A percentile compares a stretch with the other conserved stretches of the same genome.
Conservation (phyloP, 75 land plant species). For the Ceratopteris richardii region DNA sequence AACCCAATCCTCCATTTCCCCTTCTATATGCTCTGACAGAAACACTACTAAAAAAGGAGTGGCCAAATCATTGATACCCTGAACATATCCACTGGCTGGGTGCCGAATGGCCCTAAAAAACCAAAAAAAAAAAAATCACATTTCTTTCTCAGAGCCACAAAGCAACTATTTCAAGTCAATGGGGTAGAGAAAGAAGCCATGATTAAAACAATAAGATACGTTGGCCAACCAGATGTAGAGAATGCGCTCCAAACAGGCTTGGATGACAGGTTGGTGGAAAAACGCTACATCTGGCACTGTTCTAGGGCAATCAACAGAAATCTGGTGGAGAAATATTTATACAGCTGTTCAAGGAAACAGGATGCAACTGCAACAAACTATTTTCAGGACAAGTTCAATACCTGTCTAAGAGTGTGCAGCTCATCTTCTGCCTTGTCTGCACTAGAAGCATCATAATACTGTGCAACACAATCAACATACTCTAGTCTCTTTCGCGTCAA, state of each 20-base stretch:
- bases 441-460: conserved; percentile 87
- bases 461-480: conserved; percentile 85
- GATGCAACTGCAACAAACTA: no score
- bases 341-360: not conserved
- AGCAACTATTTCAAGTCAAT: no score
- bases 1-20: conserved; percentile 70
- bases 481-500: conserved; percentile 81
- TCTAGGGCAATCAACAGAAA: conserved; percentile 94
- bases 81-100: conserved; percentile 99
- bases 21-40: conserved; percentile 80
- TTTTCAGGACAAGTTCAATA: conserved; percentile 13
- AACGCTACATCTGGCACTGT: conserved; percentile 97
- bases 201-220: not conserved
- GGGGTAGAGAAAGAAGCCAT: not conserved
- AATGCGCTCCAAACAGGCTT: conserved; percentile 83
- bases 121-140: no score
- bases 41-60: conserved; percentile 97
- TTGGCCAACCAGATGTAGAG: conserved; percentile 71
- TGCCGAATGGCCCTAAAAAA: conserved; percentile 94
- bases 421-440: conserved; percentile 90
- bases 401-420: conserved; percentile 89
- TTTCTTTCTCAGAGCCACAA: no score
- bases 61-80: conserved; percentile 97
- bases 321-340: conserved; percentile 33
- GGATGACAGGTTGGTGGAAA: conserved; percentile 77